A percentile compares a stretch with the other conserved stretches of the same genome.
These are phyloP conservation scores for Circinella minor DNA, from an alignment of 371 early-diverging fungal species.

Conservation along the genomic window DNA sequence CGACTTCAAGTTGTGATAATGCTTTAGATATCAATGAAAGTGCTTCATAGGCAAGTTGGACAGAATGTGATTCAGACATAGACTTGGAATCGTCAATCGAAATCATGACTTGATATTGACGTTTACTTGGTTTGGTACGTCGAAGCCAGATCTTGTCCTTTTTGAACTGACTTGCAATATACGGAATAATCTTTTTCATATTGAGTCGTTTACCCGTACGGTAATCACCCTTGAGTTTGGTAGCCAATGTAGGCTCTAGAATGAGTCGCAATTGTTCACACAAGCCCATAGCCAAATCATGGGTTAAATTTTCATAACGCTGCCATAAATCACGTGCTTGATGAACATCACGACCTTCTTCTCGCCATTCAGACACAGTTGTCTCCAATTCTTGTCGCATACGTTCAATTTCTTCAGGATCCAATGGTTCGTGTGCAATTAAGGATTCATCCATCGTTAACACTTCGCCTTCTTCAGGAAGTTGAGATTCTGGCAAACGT, in stretches of 20 bases:
- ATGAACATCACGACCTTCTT: slow-evolving; percentile 61
- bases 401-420: slow-evolving; percentile 62
- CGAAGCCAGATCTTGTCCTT: slow-evolving; percentile 99
- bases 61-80: slow-evolving; percentile 90
- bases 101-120: slow-evolving; percentile 98
- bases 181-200: slow-evolving; percentile 99
- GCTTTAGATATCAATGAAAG: slow-evolving; percentile 92
- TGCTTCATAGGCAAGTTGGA: slow-evolving; percentile 93
- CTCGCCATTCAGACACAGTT: slow-evolving; percentile 61
- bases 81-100: slow-evolving; percentile 99
- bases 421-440: slow-evolving; percentile 63
- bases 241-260: slow-evolving; percentile 96
- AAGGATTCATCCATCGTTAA: slow-evolving; percentile 50
- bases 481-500: slow-evolving; percentile 29
- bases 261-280: slow-evolving; percentile 97
- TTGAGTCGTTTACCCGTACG: slow-evolving; percentile 99
- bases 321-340: slow-evolving; percentile 88
- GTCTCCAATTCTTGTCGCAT: slow-evolving; percentile 66
- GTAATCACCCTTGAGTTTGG: slow-evolving; percentile 98
- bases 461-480: slow-evolving; percentile 35
- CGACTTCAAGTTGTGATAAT: slow-evolving; percentile 92
- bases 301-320: slow-evolving; percentile 84
- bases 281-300: slow-evolving; percentile 87
- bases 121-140: slow-evolving; percentile 96
- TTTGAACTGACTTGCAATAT: slow-evolving; percentile 98